Base-by-base conservation (phyloP, 352 stramenopile species). In the Phytophthora crassamura region DNA sequence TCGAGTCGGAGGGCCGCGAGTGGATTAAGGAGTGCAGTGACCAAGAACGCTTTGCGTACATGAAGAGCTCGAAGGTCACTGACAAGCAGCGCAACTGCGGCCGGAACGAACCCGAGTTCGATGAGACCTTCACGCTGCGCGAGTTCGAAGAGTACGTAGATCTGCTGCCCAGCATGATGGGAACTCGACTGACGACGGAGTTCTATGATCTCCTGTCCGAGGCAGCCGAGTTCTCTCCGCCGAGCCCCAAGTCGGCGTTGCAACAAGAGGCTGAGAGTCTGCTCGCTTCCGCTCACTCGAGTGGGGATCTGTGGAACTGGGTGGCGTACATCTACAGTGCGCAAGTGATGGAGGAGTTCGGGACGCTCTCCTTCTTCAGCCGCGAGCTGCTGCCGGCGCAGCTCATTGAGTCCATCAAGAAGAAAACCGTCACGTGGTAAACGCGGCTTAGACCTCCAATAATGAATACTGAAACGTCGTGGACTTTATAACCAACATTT, bases 381-480 rank as follows among this genome's bases (percentile, higher is more conserved):
- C 74, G 65, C 22, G 74, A 86, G 43, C 40, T 86, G 56, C 45
- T 86, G 35, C 77, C 77, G 3, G 46, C 68, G 35, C 77, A 83
- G 72, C 69, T 86, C 36, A 77, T 83, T 30, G 65, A 72, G 25
- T 75, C 71, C 4, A 80, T 86, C 72, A 79, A 83, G 51, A 78
- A 76, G 52, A 74, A 65, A 16, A 66, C 64, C 2, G 63, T 83
- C 25, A 61, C 72, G 35, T 83, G 74, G 72, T 80, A 62, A 59
- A 34, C n/a, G n/a, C n/a, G n/a, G n/a, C n/a, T n/a, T n/a, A 28
- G 36, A 14, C 22, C 35, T 36, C 20, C 16, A 15, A 67, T 42
- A 60, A 16, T 48, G 45, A 16, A 68, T 68, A 68, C 15, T 47
- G 60, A 68, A 68, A 32, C 42, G 60, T 45, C 60, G 36, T 43